Evolutionary conservation across 2,329 filamentous ascomycete genomes (phyloP).

Genomic region (Pseudopyricularia cyperi): DNA sequence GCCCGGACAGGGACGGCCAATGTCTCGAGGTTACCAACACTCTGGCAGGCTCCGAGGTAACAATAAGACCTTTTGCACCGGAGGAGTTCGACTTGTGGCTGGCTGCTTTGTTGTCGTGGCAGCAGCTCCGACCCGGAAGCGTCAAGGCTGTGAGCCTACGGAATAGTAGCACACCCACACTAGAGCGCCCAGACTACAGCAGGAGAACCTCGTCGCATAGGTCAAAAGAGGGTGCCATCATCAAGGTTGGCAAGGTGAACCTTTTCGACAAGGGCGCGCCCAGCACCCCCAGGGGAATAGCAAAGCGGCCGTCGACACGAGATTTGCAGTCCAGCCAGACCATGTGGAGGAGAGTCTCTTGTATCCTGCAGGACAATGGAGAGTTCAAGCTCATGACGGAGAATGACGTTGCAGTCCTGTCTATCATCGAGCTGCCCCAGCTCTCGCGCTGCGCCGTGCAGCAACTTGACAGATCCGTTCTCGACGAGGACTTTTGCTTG

Average conservation of each 20-base stretch:
- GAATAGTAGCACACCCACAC: conserved; percentile 17
- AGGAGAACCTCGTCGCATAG: conserved; percentile 25
- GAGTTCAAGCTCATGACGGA: conserved; percentile 86
- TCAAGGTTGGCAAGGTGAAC: conserved; percentile 86
- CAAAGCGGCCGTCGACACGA: conserved; percentile 42
- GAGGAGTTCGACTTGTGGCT: conserved; percentile 70
- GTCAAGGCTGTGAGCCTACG: conserved; percentile 38
- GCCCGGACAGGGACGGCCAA: conserved; percentile 26
- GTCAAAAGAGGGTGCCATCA: conserved; percentile 64
- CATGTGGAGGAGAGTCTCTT: conserved; percentile 80
- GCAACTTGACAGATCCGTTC: conserved; percentile 74
- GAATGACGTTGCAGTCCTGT: conserved; percentile 66
- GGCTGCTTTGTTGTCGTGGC: conserved; percentile 70
- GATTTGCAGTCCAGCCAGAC: conserved; percentile 39
- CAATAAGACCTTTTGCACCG: conserved; percentile 49
- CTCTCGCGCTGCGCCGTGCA: conserved; percentile 85
- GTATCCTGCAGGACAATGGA: conserved; percentile 87
- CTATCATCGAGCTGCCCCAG: conserved; percentile 76
- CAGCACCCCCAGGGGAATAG: conserved; percentile 39
- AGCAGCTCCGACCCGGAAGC: conserved; percentile 53
- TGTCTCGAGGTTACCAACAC: conserved; percentile 43
- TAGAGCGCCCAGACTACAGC: conserved; percentile 28
- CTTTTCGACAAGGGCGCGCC: conserved; percentile 73
- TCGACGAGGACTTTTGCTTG: conserved; percentile 88
- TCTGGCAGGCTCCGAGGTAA: conserved; percentile 43